Evolutionary conservation across 2,329 filamentous ascomycete genomes (phyloP), one percentile per base, ranked within the genome.

Genomic region (Verticillium zaregamsianum): DNA sequence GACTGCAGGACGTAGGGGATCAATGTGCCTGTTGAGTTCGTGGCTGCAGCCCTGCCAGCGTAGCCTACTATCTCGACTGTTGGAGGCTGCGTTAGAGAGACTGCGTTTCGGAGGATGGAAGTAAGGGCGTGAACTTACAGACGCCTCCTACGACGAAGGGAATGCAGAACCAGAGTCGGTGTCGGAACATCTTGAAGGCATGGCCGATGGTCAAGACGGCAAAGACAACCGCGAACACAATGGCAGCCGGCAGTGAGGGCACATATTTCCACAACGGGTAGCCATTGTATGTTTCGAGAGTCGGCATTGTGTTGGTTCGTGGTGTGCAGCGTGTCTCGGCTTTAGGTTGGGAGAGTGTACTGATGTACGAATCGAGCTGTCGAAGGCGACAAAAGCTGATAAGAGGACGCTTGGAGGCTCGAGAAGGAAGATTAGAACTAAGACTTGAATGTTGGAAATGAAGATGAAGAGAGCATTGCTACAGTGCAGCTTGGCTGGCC

Each of bases 141-240:
- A 76, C 28, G 1, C 77, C 79, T 0, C 81, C 82, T 2, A 81
- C 65, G 17, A 79, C 65, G 59, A 84, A 77, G 0, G 78, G 74
- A 1, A 77, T 71, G 62, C 82, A 82, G 66, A 81, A 85, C 76
- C 80, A 83, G 12, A 76, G 78, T 37, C 75, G 72, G 2, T 76
- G 76, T 31, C 72, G 77, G 23, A 76, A 66, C 52, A 82, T 72
- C 31, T 76, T 75, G 62, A 70, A 79, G 1, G 66, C 64, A 63
- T 85, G 82, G 2, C 69, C 65, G 0, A 67, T 57, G 2, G 82
- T 80, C 6, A 77, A 67, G 6, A 77, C 56, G 23, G 67, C 59
- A 66, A 85, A 85, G 1, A 86, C 68, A 31, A 78, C 63, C 11
- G 73, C 69, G 62, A 84, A 82, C 5, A 81, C 70, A 20, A 79